Evolutionary conservation across 768 basidiomycete genomes (phyloP).

Genomic region (Epithele typhae): DNA sequence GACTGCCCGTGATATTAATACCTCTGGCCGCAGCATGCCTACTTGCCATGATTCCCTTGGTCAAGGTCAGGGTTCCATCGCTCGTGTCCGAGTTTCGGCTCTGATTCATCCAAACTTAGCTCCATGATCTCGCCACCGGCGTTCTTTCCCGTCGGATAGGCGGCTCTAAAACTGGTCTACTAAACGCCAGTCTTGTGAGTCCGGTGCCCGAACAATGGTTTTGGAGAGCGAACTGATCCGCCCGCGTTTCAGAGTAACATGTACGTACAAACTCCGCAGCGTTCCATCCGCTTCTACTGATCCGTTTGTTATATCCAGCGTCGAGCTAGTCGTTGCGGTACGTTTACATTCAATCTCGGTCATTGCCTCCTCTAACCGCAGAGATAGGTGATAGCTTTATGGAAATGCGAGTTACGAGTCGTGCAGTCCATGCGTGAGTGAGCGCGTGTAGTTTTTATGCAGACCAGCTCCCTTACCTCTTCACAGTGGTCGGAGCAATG

Average conservation of each 20-base stretch:
- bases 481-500: conserved; percentile 74
- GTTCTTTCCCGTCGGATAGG: conserved; percentile 75
- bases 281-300: no score
- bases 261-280: conserved; percentile 41
- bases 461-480: no score
- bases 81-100: not conserved
- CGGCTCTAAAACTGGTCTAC: conserved; percentile 68
- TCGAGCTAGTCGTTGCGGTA: conserved; percentile 69
- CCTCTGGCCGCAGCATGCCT: conserved; percentile 45
- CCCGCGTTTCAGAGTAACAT: conserved; percentile 51
- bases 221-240: conserved; percentile 34
- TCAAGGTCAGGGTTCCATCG: conserved; percentile 46
- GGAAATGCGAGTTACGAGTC: conserved; percentile 76
- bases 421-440: conserved; percentile 75
- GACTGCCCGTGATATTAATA: not conserved
- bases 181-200: conserved; percentile 77
- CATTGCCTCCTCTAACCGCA: not conserved
- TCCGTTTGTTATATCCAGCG: no score
- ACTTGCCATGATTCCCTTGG: conserved; percentile 72
- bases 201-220: not conserved
- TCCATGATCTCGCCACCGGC: conserved; percentile 73
- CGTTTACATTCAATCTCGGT: conserved; percentile 22
- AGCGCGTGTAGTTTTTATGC: conserved; percentile 1
- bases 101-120: conserved; percentile 29
- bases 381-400: conserved; percentile 67